Evolutionary conservation across 108 stramenopile species (phyloP).

Genomic region (Cyclotella atomus): DNA sequence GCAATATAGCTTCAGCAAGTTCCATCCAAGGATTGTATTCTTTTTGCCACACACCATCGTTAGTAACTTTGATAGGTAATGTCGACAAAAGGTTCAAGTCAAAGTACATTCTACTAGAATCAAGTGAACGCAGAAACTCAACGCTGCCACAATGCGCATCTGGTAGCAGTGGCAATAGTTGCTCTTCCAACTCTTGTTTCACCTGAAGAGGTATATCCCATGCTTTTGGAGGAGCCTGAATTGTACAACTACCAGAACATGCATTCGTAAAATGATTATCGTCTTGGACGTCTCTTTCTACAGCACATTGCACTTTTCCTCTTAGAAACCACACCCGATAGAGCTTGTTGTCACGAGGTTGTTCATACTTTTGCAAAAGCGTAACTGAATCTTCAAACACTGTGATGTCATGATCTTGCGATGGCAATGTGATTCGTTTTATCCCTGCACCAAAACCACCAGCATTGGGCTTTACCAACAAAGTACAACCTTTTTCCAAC

Average conservation of each 20-base stretch:
- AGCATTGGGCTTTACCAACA: not conserved
- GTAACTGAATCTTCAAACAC: not conserved
- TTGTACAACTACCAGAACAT: constrained; percentile 3
- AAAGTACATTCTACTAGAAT: constrained; percentile 1
- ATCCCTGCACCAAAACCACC: constrained; percentile 3
- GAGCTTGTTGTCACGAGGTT: constrained; percentile 2
- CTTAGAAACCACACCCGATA: constrained; percentile 6
- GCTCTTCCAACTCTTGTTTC: not conserved
- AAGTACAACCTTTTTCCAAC: not conserved
- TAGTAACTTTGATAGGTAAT: not conserved
- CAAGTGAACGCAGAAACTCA: not conserved
- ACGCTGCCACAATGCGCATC: constrained; percentile 9
- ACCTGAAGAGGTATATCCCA: not conserved
- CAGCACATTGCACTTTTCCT: constrained; percentile 6
- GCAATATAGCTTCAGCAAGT: not conserved
- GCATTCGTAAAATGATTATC: constrained; percentile 5
- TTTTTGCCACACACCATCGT: not conserved
- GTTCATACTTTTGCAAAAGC: constrained; percentile 1
- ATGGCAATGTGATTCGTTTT: not conserved
- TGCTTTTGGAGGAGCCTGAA: not conserved
- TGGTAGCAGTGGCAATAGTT: not conserved
- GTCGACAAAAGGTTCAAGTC: constrained; percentile 9
- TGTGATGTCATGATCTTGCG: not conserved
- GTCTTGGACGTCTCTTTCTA: constrained; percentile 1
- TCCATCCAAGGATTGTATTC: not conserved